Evolutionary conservation across 2,329 filamentous ascomycete species (phyloP), one percentile per base, ranked within the genome.

Genomic region (Diaporthe longicolla): DNA sequence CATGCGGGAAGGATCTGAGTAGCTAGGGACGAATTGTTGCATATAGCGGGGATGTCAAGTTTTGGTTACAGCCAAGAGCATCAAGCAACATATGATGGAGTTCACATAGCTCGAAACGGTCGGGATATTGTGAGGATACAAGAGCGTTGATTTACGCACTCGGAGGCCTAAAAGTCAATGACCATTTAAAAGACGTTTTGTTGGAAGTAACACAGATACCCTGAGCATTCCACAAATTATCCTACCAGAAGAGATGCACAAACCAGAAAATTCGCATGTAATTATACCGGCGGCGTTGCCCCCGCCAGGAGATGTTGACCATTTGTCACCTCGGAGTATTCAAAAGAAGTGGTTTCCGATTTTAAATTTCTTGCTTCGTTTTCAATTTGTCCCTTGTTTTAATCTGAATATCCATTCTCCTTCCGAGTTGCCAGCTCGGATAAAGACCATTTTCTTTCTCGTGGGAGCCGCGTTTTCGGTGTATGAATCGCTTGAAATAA

Each of bases 11-110:
- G 21, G n/a, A 13, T 40, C 11, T 52, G 48, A 13, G 10, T 32
- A 66, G n/a, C 15, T 9, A 26, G 26, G n/a, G 32, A 54, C 48
- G 15, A n/a, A 50, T 68, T 26, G 9, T 26, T 68, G 63, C 63
- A 68, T 48, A 52, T 66, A 68, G 63, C 48, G 63, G 29, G 63
- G 32, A 54, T 10, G 21, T 68, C 35, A 40, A 10, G 52, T 68
- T 37, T 68, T 37, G 63, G 45, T 54, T 37, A 54, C n/a, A 35
- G 48, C 63, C 48, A 40, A 40, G 45, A n/a, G 32, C 19, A 35
- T 15, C 29, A 13, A 37, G n/a, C 29, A 68, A 35, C 8, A 50
- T 65, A 24, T 50, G 43, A 21, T 24, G n/a, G 43, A 13, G 11
- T 54, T 32, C 63, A 68, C 37, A 52, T 50, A 35, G 63, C 48